Evolutionary conservation across 1,284 basidiomycete species (phyloP).

Genomic region (Ceratobasidium sp.): DNA sequence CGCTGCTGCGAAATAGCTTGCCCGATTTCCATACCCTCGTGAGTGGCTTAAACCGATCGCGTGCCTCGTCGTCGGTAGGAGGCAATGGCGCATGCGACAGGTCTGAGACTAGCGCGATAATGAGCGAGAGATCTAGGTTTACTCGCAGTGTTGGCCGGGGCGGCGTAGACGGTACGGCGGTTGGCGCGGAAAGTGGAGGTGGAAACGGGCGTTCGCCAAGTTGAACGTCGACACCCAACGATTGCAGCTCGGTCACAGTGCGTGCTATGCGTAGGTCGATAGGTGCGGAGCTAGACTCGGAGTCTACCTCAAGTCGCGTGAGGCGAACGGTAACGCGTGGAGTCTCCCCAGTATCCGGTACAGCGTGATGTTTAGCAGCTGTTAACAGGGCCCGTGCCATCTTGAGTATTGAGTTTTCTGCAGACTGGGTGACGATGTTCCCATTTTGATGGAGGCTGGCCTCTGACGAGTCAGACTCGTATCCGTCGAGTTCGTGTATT

Average conservation of each 20-base stretch:
- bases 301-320: slow-evolving; percentile 71
- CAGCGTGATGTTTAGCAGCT: slow-evolving; percentile 69
- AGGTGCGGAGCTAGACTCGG: slow-evolving; percentile 52
- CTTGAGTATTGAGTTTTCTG: slow-evolving; percentile 78
- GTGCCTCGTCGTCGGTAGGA: slow-evolving; percentile 67
- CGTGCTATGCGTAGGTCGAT: slow-evolving; percentile 71
- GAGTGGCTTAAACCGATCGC: slow-evolving; percentile 70
- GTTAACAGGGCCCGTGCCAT: slow-evolving; percentile 73
- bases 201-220: slow-evolving; percentile 67
- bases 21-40: slow-evolving; percentile 48
- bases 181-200: neutral
- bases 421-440: slow-evolving; percentile 59
- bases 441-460: slow-evolving; percentile 56
- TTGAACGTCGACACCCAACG: slow-evolving; percentile 75
- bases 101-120: slow-evolving; percentile 87
- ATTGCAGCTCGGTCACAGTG: slow-evolving; percentile 69
- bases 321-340: slow-evolving; percentile 72
- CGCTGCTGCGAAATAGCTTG: slow-evolving; percentile 25
- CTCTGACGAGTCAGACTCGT: slow-evolving; percentile 75
- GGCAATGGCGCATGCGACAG: slow-evolving; percentile 82
- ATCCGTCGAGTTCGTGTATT: slow-evolving; percentile 85
- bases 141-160: slow-evolving; percentile 67
- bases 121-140: slow-evolving; percentile 84
- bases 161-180: neutral
- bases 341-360: slow-evolving; percentile 54